Evolutionary conservation across 495 filamentous ascomycete genomes (phyloP).

Genomic region (Penicillium steckii): DNA sequence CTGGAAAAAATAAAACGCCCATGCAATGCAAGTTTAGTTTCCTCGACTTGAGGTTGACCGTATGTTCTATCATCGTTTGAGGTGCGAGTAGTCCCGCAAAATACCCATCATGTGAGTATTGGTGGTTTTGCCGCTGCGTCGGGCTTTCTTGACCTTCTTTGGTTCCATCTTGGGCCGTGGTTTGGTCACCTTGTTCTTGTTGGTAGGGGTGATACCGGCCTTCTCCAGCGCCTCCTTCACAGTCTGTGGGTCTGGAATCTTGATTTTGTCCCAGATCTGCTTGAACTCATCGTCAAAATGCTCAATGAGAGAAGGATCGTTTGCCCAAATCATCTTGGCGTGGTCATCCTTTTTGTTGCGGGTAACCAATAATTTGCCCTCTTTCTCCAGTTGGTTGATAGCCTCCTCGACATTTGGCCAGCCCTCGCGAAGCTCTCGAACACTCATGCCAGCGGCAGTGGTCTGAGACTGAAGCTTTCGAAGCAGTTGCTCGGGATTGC

Average conservation of each 20-base stretch:
- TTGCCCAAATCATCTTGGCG: constrained; percentile 82
- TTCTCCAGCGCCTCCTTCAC: constrained; percentile 72
- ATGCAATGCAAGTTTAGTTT: not conserved
- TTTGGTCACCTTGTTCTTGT: constrained; percentile 66
- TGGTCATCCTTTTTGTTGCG: constrained; percentile 91
- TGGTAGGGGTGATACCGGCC: constrained; percentile 74
- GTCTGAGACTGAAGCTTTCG: constrained; percentile 74
- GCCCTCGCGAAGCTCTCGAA: constrained; percentile 90
- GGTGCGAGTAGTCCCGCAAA: constrained; percentile 77
- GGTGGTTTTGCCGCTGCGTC: constrained; percentile 79
- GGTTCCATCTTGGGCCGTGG: constrained; percentile 53
- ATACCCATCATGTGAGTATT: constrained; percentile 92
- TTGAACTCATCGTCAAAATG: constrained; percentile 80
- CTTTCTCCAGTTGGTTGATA: constrained; percentile 73
- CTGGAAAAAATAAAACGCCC: not conserved
- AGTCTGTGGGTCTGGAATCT: constrained; percentile 70
- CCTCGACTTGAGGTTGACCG: not conserved
- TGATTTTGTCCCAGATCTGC: constrained; percentile 76
- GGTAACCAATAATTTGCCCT: constrained; percentile 77
- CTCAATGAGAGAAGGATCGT: constrained; percentile 75
- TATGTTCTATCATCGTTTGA: constrained; percentile 41
- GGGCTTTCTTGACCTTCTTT: constrained; percentile 62
- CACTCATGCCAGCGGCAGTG: constrained; percentile 75
- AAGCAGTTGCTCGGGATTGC: constrained; percentile 69
- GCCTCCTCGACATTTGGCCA: constrained; percentile 80